phyloP scores from a whole-genome alignment of 2,329 filamentous ascomycete genomes.

The Alternaria sp. region DNA sequence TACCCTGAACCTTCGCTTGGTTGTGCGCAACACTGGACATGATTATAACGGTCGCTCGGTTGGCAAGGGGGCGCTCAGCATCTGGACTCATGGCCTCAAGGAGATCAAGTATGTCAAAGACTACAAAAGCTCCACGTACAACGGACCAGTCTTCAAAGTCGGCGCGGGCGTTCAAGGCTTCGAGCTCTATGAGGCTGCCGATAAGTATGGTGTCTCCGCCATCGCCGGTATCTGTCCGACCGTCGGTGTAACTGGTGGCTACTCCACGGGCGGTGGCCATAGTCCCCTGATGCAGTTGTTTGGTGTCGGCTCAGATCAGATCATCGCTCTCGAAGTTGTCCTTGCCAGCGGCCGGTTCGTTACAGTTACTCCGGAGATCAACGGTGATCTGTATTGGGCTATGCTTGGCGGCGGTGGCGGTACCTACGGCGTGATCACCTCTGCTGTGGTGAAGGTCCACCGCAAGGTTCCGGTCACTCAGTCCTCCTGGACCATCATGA shows the following conservation, averaged over 20 bases:
- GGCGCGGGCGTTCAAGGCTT: constrained; percentile 41
- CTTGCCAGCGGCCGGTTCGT: constrained; percentile 34
- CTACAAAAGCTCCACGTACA: constrained; percentile 33
- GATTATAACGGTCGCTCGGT: constrained; percentile 39
- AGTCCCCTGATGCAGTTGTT: constrained; percentile 58
- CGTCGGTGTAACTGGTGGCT: constrained; percentile 58
- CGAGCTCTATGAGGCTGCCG: constrained; percentile 38
- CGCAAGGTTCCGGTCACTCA: constrained; percentile 38
- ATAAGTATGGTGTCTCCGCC: constrained; percentile 36
- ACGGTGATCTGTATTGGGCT: constrained; percentile 48
- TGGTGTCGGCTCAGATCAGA: constrained; percentile 44
- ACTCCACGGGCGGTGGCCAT: constrained; percentile 59
- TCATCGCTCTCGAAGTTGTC: constrained; percentile 46
- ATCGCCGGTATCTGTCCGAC: constrained; percentile 50
- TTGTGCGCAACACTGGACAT: constrained; percentile 37
- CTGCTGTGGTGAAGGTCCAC: constrained; percentile 41
- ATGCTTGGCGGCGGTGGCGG: constrained; percentile 47
- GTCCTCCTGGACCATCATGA: constrained; percentile 40
- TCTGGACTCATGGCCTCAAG: constrained; percentile 42
- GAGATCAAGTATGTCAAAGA: constrained; percentile 35
- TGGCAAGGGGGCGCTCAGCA: constrained; percentile 35
- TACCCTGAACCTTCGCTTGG: constrained; percentile 38
- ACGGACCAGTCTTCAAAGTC: constrained; percentile 38
- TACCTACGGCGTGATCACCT: constrained; percentile 45
- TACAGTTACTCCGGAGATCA: constrained; percentile 36